Base-by-base conservation (phyloP, 2,329 filamentous ascomycete species). In the Fusarium begoniae region DNA sequence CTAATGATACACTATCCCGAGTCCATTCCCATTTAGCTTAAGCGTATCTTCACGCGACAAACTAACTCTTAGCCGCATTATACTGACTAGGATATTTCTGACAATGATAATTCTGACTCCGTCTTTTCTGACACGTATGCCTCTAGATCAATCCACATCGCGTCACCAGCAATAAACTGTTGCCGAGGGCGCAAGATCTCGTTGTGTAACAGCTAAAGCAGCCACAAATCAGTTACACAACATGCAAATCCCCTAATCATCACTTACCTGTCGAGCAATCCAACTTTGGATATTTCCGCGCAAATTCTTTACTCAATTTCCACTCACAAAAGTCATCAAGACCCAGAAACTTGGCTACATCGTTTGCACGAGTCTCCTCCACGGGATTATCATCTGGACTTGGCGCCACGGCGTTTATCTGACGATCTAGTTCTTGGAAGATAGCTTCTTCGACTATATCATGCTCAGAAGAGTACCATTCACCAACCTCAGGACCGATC, bases 21-120 rank as follows among this genome's bases (percentile, higher is more conserved):
- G 1, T 4, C 48, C 28, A 51, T 51, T 35, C 48, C 48, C 20
- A 35, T 18, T 24, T 51, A 13, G 30, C 3, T 35, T 24, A n/a
- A 12, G 5, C 22, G 3, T 10, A 1, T 3, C 28, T 30, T 48
- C 3, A 48, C 4, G 7, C 14, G 10, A 9, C 26, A 0, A 20
- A 32, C 28, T 50, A 32, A 32, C 1, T 9, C 15, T 32, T 50
- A 14, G 14, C 18, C 20, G 48, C 48, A 35, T 35, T 51, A 24
- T 6, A 4, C 12, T 35, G 30, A 20, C n/a, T 11, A 18, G 15
- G 17, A 35, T 11, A 5, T 51, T 35, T 13, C 28, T 51, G 48
- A 51, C 17, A 35, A 24, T 47, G 47, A 50, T n/a, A 32, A n/a
- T 50, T 11, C 47, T 32, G 47, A 32, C 47, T 17, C 5, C 17